These are phyloP conservation scores for Collybiopsis confluens DNA, from an alignment of 768 basidiomycete species.

Conservation along the genomic window DNA sequence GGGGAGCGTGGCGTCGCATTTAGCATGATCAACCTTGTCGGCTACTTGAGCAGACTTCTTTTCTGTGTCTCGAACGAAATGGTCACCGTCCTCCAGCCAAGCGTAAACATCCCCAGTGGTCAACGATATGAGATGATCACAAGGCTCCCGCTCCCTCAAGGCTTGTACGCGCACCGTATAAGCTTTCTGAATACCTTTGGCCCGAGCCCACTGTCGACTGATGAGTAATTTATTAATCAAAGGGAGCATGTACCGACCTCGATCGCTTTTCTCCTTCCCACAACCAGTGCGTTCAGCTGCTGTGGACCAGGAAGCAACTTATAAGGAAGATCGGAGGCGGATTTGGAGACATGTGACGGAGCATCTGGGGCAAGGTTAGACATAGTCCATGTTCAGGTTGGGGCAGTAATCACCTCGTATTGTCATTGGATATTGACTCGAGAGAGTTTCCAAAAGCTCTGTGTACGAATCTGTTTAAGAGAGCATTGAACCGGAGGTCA, in stretches of 20 bases:
- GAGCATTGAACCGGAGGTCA: too few species aligned
- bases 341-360: background rate
- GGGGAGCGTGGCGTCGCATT: background rate
- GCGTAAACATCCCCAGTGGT: slow-evolving; percentile 39
- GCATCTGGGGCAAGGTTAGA: background rate
- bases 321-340: slow-evolving; percentile 31
- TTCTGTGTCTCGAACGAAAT: slow-evolving; percentile 25
- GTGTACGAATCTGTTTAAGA: slow-evolving; percentile 13
- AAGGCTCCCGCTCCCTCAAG: slow-evolving; percentile 3
- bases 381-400: background rate
- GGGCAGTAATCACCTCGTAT: slow-evolving; percentile 31
- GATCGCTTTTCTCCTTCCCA: slow-evolving; percentile 38
- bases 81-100: slow-evolving; percentile 41
- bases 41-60: slow-evolving; percentile 8
- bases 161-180: slow-evolving; percentile 23
- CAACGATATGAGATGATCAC: slow-evolving; percentile 21
- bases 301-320: slow-evolving; percentile 27
- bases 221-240: background rate
- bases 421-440: slow-evolving; percentile 39
- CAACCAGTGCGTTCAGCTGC: slow-evolving; percentile 32
- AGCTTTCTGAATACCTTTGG: slow-evolving; percentile 38
- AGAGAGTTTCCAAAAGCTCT: slow-evolving; percentile 26
- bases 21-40: background rate
- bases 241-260: slow-evolving; percentile 7
- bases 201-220: slow-evolving; percentile 52